A percentile compares a stretch with the other conserved stretches of the same genome.
Evolutionary conservation across 805 yeast genomes (phyloP).

Genomic region (Metschnikowia hibisci): DNA sequence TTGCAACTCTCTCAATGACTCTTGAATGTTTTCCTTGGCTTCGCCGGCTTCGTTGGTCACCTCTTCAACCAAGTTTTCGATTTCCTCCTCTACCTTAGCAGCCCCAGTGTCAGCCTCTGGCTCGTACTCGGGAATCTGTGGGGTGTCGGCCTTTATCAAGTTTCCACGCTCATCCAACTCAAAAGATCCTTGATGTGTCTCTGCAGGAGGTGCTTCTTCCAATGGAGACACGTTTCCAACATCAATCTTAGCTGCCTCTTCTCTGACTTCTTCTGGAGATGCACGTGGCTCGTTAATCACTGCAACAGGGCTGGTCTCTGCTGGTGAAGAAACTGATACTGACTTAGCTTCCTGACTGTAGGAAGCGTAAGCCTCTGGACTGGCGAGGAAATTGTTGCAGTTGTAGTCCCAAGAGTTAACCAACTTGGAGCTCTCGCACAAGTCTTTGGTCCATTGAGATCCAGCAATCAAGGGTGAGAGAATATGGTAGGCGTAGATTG

Average conservation of each 20-base stretch:
- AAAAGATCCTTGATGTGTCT: conserved; percentile 14
- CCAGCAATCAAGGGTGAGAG: conserved; percentile 79
- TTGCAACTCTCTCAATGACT: not conserved
- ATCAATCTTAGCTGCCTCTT: conserved; percentile 1
- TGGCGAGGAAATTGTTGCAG: conserved; percentile 55
- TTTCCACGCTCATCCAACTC: conserved; percentile 11
- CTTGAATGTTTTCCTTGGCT: conserved; percentile 5
- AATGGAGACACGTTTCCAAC: not conserved
- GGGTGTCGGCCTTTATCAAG: conserved; percentile 9
- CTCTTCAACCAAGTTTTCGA: conserved; percentile 3
- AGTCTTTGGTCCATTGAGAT: conserved; percentile 66
- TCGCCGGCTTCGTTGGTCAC: conserved; percentile 4
- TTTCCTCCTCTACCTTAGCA: not conserved
- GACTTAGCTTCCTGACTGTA: conserved; percentile 7
- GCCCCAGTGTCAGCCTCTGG: conserved; percentile 3
- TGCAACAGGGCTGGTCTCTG: conserved; percentile 6
- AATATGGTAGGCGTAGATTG: conserved; percentile 52
- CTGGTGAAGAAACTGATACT: conserved; percentile 3
- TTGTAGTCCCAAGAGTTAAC: conserved; percentile 82
- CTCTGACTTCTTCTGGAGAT: conserved; percentile 8
- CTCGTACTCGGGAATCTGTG: conserved; percentile 16
- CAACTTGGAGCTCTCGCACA: conserved; percentile 61
- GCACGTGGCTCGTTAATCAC: conserved; percentile 12
- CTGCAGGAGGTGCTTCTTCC: conserved; percentile 17
- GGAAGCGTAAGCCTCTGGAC: conserved; percentile 22